Conservation (phyloP, 768 basidiomycete species). For the Mycena galericulata region DNA sequence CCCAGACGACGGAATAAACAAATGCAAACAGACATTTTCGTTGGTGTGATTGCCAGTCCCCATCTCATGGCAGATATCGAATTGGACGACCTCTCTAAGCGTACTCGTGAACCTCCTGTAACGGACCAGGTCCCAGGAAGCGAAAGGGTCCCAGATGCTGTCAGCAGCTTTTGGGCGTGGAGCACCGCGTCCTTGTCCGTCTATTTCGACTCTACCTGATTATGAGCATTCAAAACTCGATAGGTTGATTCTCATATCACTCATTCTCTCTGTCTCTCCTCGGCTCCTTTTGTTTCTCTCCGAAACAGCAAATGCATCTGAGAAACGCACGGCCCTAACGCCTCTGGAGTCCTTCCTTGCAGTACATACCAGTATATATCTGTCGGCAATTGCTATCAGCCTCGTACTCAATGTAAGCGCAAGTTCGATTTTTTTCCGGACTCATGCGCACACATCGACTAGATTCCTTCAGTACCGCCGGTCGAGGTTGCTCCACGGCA, state of each 20-base stretch:
- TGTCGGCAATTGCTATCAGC: constrained; percentile 65
- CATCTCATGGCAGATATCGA: constrained; percentile 51
- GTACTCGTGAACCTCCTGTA: constrained; percentile 6
- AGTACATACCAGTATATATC: constrained; percentile 72
- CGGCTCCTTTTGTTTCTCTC: constrained; percentile 77
- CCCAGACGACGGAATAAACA: too few species aligned
- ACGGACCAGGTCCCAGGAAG: background rate
- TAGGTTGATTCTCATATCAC: constrained; percentile 51
- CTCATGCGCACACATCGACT: constrained; percentile 10
- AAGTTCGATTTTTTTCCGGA: constrained; percentile 15
- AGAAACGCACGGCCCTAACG: constrained; percentile 61
- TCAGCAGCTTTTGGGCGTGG: constrained; percentile 56
- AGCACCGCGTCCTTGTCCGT: constrained; percentile 49
- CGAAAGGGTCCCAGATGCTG: constrained; percentile 24
- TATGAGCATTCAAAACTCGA: constrained; percentile 6
- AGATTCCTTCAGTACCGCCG: constrained; percentile 63
- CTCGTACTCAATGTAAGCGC: constrained; percentile 68
- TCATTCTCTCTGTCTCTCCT: constrained; percentile 64
- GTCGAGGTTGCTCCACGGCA: constrained; percentile 44
- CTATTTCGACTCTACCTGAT: constrained; percentile 3
- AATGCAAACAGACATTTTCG: too few species aligned
- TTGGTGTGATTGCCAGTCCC: too few species aligned
- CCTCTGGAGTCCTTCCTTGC: constrained; percentile 78
- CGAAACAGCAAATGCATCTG: constrained; percentile 49
- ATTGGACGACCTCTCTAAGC: constrained; percentile 51